Percentiles rank a stretch among this genome's conserved stretches.
Conservation (phyloP, 176 grass and related monocot species). For the Oryza glumipatula region DNA sequence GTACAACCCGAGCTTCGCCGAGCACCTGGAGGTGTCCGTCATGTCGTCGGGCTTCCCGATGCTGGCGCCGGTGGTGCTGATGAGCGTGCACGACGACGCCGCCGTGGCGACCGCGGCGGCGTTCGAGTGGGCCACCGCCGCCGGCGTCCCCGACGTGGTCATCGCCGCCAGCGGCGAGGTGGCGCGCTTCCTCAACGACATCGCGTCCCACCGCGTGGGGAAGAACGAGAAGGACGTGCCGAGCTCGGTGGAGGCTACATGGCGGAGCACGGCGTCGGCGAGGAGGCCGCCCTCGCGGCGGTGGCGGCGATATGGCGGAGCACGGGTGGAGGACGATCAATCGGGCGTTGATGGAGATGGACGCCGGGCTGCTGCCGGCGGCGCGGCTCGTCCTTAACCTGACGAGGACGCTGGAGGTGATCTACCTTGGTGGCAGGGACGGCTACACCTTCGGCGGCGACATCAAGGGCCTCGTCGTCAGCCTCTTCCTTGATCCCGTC, state of each 20-base stretch:
- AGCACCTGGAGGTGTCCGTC: background rate
- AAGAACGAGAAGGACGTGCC: background rate
- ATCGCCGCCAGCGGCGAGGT: background rate
- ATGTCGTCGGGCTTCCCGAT: background rate
- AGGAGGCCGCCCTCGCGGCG: background rate
- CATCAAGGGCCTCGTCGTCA: conserved; percentile 10
- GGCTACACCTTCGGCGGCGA: conserved; percentile 27
- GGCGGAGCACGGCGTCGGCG: background rate
- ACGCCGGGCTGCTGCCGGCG: background rate
- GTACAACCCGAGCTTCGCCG: conserved; percentile 1
- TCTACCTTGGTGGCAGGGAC: no score
- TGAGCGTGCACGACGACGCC: background rate
- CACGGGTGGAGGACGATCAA: conserved; percentile 20
- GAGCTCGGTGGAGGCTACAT: conserved; percentile 11
- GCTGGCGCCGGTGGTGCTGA: background rate
- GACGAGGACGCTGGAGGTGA: no score
- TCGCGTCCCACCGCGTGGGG: background rate
- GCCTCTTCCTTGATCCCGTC: conserved; percentile 14
- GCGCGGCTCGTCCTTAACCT: no score
- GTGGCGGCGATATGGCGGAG: background rate
- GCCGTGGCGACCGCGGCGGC: background rate
- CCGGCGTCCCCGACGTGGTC: background rate
- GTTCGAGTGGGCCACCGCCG: background rate
- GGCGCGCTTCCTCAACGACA: background rate
- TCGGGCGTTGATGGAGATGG: background rate